Evolutionary conservation across 257 asterid genomes (phyloP).

Genomic region (Anisodus tanguticus): DNA sequence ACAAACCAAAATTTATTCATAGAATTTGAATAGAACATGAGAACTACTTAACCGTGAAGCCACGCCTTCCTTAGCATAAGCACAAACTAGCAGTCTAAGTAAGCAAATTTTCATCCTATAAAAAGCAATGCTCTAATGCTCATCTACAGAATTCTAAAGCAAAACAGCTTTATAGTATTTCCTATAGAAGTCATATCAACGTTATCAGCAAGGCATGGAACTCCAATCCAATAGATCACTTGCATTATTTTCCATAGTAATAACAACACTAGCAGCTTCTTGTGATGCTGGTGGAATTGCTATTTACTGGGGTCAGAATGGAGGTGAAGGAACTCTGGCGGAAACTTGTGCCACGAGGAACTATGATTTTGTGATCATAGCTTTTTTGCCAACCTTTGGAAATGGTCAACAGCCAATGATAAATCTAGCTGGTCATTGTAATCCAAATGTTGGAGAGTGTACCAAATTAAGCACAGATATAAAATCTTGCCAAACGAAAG

Average conservation of each 20-base stretch:
- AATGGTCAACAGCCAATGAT: conserved; percentile 23
- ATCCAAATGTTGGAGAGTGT: background rate
- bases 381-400: conserved; percentile 25
- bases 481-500: conserved; percentile 23
- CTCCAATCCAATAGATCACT: background rate
- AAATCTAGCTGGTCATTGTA: conserved; percentile 25
- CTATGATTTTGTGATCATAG: conserved; percentile 26
- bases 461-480: conserved; percentile 26
- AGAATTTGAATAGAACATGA: background rate
- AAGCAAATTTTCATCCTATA: background rate
- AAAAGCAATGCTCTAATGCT: background rate
- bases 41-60: conserved; percentile 18
- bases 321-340: conserved; percentile 14
- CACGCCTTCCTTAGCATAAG: background rate
- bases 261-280: background rate
- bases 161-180: background rate
- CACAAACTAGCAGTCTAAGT: conserved; percentile 14
- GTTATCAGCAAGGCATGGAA: conserved; percentile 8
- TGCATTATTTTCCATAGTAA: background rate
- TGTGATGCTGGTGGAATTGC: conserved; percentile 32
- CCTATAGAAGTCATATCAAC: background rate
- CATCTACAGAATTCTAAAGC: background rate
- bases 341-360: conserved; percentile 30
- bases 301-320: conserved; percentile 30
- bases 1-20: background rate